A percentile compares a stretch with the other conserved stretches of the same genome.
Conservation (phyloP, 192 early-diverging fungal genomes). For the Rhizoclosmatium sp. region DNA sequence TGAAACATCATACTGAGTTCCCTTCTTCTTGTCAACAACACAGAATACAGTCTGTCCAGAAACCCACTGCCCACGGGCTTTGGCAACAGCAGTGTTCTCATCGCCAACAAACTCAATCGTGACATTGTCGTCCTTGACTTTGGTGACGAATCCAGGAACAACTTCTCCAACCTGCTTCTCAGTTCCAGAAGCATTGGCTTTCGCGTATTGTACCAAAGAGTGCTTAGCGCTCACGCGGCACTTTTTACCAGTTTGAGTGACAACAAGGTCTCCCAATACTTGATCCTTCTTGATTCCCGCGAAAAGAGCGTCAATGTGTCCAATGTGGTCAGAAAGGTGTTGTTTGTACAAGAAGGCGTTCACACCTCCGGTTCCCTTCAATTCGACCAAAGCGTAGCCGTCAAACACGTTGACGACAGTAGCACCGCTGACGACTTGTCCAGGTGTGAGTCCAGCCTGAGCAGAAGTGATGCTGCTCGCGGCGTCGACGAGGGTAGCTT, state of each 20-base stretch:
- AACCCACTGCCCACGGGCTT: neutral
- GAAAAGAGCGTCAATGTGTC: constrained; percentile 57
- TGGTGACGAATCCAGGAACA: constrained; percentile 76
- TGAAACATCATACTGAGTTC: neutral
- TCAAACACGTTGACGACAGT: constrained; percentile 60
- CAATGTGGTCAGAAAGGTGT: constrained; percentile 74
- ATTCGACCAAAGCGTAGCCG: constrained; percentile 60
- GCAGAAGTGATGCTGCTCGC: constrained; percentile 46
- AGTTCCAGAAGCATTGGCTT: constrained; percentile 43
- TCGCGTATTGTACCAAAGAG: constrained; percentile 43
- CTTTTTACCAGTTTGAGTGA: constrained; percentile 48
- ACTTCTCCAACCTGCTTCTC: constrained; percentile 71
- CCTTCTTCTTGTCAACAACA: constrained; percentile 7
- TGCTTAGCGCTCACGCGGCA: constrained; percentile 56
- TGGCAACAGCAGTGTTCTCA: neutral
- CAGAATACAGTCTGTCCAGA: neutral
- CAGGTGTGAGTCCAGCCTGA: constrained; percentile 40
- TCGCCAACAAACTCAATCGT: constrained; percentile 73
- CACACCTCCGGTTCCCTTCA: constrained; percentile 62
- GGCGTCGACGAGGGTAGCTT: neutral
- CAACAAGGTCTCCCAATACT: constrained; percentile 60
- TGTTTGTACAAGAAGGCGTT: constrained; percentile 61
- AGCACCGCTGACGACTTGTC: constrained; percentile 58
- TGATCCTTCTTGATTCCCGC: constrained; percentile 60
- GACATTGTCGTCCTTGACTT: constrained; percentile 71